These are phyloP conservation scores for Boletus vinaceobasis DNA, from an alignment of 768 basidiomycete genomes.

Conservation along the genomic window DNA sequence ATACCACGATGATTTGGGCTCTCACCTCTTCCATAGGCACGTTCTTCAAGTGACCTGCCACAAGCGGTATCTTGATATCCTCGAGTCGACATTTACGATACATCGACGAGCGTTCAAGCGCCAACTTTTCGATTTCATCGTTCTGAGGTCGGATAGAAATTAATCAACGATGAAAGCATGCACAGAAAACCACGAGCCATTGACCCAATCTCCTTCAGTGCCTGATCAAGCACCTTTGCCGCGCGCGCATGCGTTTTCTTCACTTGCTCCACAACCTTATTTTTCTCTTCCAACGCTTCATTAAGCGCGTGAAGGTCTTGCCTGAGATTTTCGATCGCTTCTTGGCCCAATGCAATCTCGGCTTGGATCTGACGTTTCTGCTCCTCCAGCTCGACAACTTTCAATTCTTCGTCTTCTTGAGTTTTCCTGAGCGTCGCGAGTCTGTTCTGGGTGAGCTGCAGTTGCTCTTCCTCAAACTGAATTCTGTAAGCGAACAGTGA, in stretches of 20 bases:
- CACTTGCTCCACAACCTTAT: conserved; percentile 67
- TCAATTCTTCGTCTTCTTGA: conserved; percentile 49
- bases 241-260: conserved; percentile 70
- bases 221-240: conserved; percentile 76
- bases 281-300: conserved; percentile 68
- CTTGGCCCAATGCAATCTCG: conserved; percentile 59
- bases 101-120: conserved; percentile 77
- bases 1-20: background rate
- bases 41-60: conserved; percentile 71
- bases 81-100: conserved; percentile 94
- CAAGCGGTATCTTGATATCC: conserved; percentile 80
- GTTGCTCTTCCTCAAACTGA: conserved; percentile 78
- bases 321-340: conserved; percentile 51
- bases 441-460: conserved; percentile 63
- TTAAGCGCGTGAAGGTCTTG: conserved; percentile 61
- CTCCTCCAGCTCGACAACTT: conserved; percentile 50
- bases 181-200: conserved; percentile 47
- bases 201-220: conserved; percentile 83
- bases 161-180: conserved; percentile 23
- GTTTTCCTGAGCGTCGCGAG: conserved; percentile 51
- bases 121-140: conserved; percentile 88
- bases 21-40: conserved; percentile 94
- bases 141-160: conserved; percentile 41
- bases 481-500: conserved; percentile 42
- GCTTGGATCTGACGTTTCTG: conserved; percentile 52